Base-by-base conservation (phyloP, 768 basidiomycete genomes). In the Cyathus striatus region DNA sequence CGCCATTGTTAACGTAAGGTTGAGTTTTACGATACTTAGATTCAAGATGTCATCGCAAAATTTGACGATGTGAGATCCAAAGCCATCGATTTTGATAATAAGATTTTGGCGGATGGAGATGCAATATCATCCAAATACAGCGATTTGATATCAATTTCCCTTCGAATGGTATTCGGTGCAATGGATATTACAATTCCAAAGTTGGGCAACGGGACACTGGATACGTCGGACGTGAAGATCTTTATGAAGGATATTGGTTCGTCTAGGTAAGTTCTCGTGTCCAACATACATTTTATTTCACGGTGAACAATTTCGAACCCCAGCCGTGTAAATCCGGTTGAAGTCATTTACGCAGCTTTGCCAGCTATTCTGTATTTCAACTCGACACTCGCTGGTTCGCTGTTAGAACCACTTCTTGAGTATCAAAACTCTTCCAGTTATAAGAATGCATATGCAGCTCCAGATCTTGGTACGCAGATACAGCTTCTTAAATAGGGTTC, bases 201-300 rank as follows among this genome's bases (percentile, higher is more conserved):
- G n/a, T n/a, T n/a, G n/a, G n/a, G n/a, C n/a, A n/a, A n/a, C n/a
- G n/a, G n/a, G n/a, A n/a, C n/a, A n/a, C n/a, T n/a, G n/a, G 69
- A 73, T 42, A 54, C 54, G 1, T 59, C 59, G 1, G 75, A 79
- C 49, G 54, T 71, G 5, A 59, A 68, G 45, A 64, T 66, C 24
- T 75, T 75, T 51, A 64, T 78, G 62, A 75, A 69, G 51, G 69
- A 76, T 65, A 52, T 61, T 7, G 73, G 74, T 42, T 42, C 62
- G 51, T 43, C 70, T 48, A 54, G 54, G 57, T 69, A 60, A 24
- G 64, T 71, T 44, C 44, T 55, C 53, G 23, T 37, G 30, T 13
- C 17, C 30, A 32, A 13, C 3, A 16, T 32, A 13, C 17, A 32
- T 32, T 32, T 32, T 32, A 32, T 32, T 12, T 5, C 30, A 32